A percentile compares a stretch with the other conserved stretches of the same genome.
These are phyloP conservation scores for Medakamo hakoo DNA, from an alignment of 139 green algal species.

Conservation along the genomic window DNA sequence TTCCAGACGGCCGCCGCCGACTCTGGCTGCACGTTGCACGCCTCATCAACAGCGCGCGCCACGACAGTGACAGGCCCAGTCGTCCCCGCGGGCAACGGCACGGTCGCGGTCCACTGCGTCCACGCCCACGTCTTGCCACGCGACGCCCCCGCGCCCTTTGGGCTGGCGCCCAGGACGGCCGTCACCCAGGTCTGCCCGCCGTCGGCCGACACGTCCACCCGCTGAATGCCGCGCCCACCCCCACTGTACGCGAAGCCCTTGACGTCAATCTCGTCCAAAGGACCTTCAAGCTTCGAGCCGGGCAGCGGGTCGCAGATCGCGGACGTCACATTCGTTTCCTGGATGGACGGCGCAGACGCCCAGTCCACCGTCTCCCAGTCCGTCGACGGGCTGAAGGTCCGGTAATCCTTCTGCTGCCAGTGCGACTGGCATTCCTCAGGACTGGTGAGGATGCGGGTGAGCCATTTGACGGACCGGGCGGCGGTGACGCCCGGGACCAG, in stretches of 20 bases:
- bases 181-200: conserved; percentile 52
- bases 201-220: conserved; percentile 69
- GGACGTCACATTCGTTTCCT: conserved; percentile 53
- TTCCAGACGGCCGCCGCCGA: conserved; percentile 51
- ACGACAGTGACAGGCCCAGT: conserved; percentile 29
- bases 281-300: conserved; percentile 15
- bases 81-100: conserved; percentile 20
- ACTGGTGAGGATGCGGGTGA: conserved; percentile 33
- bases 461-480: conserved; percentile 71
- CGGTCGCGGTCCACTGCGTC: conserved; percentile 43
- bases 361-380: conserved; percentile 79
- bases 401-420: conserved; percentile 84
- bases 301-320: conserved; percentile 44
- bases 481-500: conserved; percentile 56
- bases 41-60: conserved; percentile 45
- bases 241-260: conserved; percentile 64
- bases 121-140: conserved; percentile 43
- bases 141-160: conserved; percentile 6
- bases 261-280: conserved; percentile 18
- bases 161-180: conserved; percentile 15
- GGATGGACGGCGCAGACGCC: conserved; percentile 37
- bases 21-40: conserved; percentile 70
- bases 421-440: conserved; percentile 36
- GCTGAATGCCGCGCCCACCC: conserved; percentile 52
- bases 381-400: conserved; percentile 52